Base-by-base conservation (phyloP, 2,329 filamentous ascomycete species). In the Penicillium sclerotigenum region DNA sequence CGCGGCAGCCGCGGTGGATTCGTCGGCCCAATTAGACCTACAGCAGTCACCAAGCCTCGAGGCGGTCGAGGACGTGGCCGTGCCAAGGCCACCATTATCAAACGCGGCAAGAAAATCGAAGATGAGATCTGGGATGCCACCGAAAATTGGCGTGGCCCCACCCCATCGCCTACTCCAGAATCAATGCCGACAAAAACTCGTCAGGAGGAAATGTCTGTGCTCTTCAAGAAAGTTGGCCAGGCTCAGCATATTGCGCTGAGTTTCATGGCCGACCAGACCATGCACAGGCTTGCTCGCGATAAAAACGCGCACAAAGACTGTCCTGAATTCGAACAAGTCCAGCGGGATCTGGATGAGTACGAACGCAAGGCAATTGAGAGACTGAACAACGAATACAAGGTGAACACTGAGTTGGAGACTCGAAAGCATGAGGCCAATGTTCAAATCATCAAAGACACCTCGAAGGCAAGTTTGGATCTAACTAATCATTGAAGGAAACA, bases 201-300 rank as follows among this genome's bases (percentile, higher is more conserved):
- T 10, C 74, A 78, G 62, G 71, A 71, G 16, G 74, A 78, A 57
- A 56, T 79, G 36, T 73, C 75, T 41, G 68, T 69, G 28, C 69
- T 73, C 9, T 79, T 75, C 59, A 75, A 72, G 55, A 71, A 68
- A 47, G 69, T 79, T 13, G 75, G 73, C 26, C 65, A 70, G 22
- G 73, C 71, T 5, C 77, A 79, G 56, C 65, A 71, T 47, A 60
- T 76, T 29, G 72, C 76, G 13, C 64, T 79, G 45, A 69, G 68
- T 26, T 66, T 75, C 11, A 57, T 79, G 47, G 74, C 75, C 5
- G 68, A 66, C 14, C 71, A 74, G 26, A 71, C 74, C 7, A 69
- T 77, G 57, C 61, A 68, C 52, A 71, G 67, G 42, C 63, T 79
- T 38, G 65, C 71, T 26, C 71, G 70, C 29, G 75, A 78, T 47